Base-by-base conservation (phyloP, 352 stramenopile species). In the Thraustochytrium sp. region DNA sequence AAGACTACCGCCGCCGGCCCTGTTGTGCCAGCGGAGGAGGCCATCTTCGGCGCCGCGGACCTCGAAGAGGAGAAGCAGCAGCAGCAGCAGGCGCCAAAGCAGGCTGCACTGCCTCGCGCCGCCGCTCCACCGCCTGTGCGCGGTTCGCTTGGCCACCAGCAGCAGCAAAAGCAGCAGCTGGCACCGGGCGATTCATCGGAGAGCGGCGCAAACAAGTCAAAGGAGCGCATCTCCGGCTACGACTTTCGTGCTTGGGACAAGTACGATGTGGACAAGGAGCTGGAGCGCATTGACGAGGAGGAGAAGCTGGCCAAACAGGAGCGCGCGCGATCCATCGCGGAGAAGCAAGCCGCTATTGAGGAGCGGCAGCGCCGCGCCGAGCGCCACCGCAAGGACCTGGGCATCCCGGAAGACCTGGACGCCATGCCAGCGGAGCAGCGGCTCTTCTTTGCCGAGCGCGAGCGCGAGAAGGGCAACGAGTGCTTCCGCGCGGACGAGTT, bases 381-480 rank as follows among this genome's bases (percentile, higher is more conserved):
- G 53, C 21, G 75, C 37, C 23, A 26, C n/a, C 40, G 85, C 23
- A 26, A 82, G 16, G 31, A 75, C 26, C 9, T 84, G 59, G 23
- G 44, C 13, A 2, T 84, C 2, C 36, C 42, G 13, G 53, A 82
- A 3, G 73, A 76, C 36, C 40, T 84, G 8, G 68, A 86, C 31
- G 53, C 31, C 38, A 80, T 89, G 53, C 23, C 59, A 4, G 34
- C 18, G 3, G 62, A 82, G 0, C 84, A 90, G 82, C 78, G 85
- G 21, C 46, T 82, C 21, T 89, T 87, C 62, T 65, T 89, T 64
- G 85, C 86, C 4, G 29, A 85, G 0, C 46, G 85, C 18, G 94
- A 98, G 78, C 95, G 96, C 84, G 88, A 96, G 53, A 98, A 98
- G 82, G 94, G 94, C 9, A 98, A 98, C 84, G 94, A 98, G 84